Percentiles rank a stretch among this genome's conserved stretches.
These are phyloP conservation scores for Alternaria sp. DNA, from an alignment of 2,329 filamentous ascomycete species.

Conservation along the genomic window DNA sequence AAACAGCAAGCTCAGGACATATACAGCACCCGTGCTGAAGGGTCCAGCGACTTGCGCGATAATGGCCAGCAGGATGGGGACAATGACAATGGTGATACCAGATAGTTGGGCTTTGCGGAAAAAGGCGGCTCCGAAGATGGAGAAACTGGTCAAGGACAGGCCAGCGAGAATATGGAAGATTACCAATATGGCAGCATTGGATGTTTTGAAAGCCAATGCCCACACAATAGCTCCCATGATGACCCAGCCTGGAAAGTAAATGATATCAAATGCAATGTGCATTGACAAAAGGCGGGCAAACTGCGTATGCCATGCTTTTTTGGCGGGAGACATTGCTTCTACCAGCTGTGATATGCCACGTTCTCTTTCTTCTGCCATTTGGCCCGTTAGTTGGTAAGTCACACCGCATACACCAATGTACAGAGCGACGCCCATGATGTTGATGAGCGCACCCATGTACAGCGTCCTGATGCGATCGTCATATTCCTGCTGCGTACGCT, in stretches of 20 bases:
- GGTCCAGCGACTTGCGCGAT: conserved; percentile 77
- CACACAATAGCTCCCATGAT: conserved; percentile 76
- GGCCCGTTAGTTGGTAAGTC: conserved; percentile 85
- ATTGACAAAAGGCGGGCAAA: conserved; percentile 79
- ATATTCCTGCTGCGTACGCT: conserved; percentile 72
- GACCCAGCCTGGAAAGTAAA: conserved; percentile 86
- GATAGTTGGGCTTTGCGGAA: conserved; percentile 90
- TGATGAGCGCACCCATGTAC: conserved; percentile 78
- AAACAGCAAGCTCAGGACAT: conserved; percentile 78
- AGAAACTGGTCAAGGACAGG: conserved; percentile 78
- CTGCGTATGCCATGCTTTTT: conserved; percentile 77
- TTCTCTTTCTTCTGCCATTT: conserved; percentile 86
- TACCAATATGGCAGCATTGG: conserved; percentile 55
- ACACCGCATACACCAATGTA: conserved; percentile 82
- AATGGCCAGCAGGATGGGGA: conserved; percentile 78
- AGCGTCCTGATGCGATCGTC: conserved; percentile 69
- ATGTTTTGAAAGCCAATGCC: conserved; percentile 59
- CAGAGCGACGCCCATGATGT: conserved; percentile 80
- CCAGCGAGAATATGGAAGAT: conserved; percentile 78
- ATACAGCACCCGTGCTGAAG: conserved; percentile 69
- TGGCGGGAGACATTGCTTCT: conserved; percentile 89
- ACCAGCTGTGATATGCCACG: conserved; percentile 86
- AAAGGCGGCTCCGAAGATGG: conserved; percentile 80
- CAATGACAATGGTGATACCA: conserved; percentile 79
- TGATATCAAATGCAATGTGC: conserved; percentile 78